Conservation (phyloP, 768 basidiomycete species). For the Punctularia strigosozonata region DNA sequence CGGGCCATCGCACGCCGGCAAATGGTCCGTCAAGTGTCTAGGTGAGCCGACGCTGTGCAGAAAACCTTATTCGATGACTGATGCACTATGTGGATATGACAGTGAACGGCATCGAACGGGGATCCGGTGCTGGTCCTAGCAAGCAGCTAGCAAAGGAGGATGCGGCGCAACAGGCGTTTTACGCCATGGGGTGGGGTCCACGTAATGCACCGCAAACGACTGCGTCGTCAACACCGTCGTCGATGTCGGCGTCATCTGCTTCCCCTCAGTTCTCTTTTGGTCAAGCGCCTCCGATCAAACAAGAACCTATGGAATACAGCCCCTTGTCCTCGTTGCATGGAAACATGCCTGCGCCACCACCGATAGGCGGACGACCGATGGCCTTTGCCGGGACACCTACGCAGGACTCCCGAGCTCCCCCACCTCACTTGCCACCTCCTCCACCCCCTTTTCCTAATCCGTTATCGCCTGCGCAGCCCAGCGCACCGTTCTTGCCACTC, state of each 20-base stretch:
- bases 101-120: conserved; percentile 66
- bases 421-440: conserved; percentile 16
- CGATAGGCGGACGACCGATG: too few relatives aligned
- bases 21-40: conserved; percentile 56
- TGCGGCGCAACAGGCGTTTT: conserved; percentile 60
- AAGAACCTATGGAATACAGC: too few relatives aligned
- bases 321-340: too few relatives aligned
- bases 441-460: conserved; percentile 34
- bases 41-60: conserved; percentile 31
- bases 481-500: conserved; percentile 51
- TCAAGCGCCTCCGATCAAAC: too few relatives aligned
- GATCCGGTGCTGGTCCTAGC: conserved; percentile 48
- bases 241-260: too few relatives aligned
- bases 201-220: too few relatives aligned
- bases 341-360: too few relatives aligned
- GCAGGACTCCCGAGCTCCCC: too few relatives aligned
- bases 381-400: too few relatives aligned
- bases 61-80: background rate
- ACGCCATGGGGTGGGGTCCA: conserved; percentile 58
- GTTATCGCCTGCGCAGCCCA: conserved; percentile 50
- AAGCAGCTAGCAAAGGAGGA: conserved; percentile 75
- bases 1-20: conserved; percentile 61
- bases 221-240: too few relatives aligned
- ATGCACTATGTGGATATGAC: background rate
- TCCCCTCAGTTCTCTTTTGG: too few relatives aligned